A percentile compares a stretch with the other conserved stretches of the same genome.
These are phyloP conservation scores for Camptophora hylomeconis DNA, from an alignment of 2,329 filamentous ascomycete species.

Conservation along the genomic window DNA sequence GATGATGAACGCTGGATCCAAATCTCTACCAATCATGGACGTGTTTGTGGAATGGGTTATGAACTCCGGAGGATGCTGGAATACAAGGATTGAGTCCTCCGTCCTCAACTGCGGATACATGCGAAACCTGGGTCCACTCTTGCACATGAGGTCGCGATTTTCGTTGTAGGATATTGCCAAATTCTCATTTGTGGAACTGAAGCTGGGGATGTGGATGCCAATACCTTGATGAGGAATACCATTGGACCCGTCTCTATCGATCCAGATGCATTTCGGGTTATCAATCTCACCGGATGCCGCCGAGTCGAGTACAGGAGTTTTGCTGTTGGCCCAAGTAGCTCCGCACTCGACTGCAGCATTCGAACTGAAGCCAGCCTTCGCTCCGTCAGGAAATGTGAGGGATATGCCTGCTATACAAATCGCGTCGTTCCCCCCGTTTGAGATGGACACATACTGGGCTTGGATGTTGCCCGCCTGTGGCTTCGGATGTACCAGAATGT, in stretches of 20 bases:
- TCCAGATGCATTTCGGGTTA: slow-evolving; percentile 2
- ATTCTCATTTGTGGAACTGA: not conserved
- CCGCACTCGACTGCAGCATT: slow-evolving; percentile 2
- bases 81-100: slow-evolving; percentile 1
- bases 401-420: slow-evolving; percentile 2
- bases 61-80: not conserved
- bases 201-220: slow-evolving; percentile 4
- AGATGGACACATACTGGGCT: slow-evolving; percentile 3
- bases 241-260: slow-evolving; percentile 2
- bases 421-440: slow-evolving; percentile 1
- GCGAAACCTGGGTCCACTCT: slow-evolving; percentile 3
- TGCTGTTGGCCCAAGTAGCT: slow-evolving; percentile 1
- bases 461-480: not conserved
- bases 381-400: slow-evolving; percentile 1
- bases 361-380: not conserved
- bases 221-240: slow-evolving; percentile 1
- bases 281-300: too few relatives aligned
- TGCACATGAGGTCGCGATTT: slow-evolving; percentile 2
- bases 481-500: too few relatives aligned
- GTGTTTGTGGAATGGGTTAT: not conserved
- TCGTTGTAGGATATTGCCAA: slow-evolving; percentile 5
- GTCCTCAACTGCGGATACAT: slow-evolving; percentile 1
- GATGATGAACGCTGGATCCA: slow-evolving; percentile 1
- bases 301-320: not conserved
- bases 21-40: not conserved